Percentiles rank a stretch among this genome's conserved stretches.
Conservation (phyloP, 2,329 filamentous ascomycete species). For the Emericellopsis cladophorae region DNA sequence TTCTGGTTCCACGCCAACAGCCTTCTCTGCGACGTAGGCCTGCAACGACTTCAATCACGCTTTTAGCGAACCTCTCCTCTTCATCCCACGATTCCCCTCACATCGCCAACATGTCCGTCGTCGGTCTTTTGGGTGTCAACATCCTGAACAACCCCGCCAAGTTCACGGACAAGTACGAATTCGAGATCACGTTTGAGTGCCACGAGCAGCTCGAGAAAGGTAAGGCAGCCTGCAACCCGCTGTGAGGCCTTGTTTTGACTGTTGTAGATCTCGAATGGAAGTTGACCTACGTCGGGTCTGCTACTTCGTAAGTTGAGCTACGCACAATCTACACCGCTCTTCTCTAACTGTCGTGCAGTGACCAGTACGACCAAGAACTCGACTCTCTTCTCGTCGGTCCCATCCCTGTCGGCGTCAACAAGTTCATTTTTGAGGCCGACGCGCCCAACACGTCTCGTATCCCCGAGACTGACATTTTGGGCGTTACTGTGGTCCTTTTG, state of each 20-base stretch:
- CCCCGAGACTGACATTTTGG: conserved; percentile 87
- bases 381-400: conserved; percentile 93
- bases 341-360: conserved; percentile 34
- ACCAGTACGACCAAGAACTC: conserved; percentile 96
- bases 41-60: no score
- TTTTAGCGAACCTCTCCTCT: no score
- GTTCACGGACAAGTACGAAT: conserved; percentile 87
- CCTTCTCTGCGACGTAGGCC: no score
- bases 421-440: conserved; percentile 95
- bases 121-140: conserved; percentile 89
- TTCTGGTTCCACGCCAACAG: no score
- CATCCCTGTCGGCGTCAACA: conserved; percentile 96
- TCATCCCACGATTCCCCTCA: neutral
- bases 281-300: conserved; percentile 95
- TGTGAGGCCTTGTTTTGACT: neutral
- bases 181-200: conserved; percentile 98
- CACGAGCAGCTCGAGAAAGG: conserved; percentile 90
- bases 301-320: conserved; percentile 64
- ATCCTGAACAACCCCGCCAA: conserved; percentile 94
- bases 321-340: conserved; percentile 3
- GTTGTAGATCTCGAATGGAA: conserved; percentile 89
- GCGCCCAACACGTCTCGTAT: conserved; percentile 83
- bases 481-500: conserved; percentile 91
- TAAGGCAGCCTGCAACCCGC: conserved; percentile 20
- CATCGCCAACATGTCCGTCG: conserved; percentile 64